These are phyloP conservation scores for Pyrus bretschneideri DNA, from an alignment of 306 rosid genomes.

Conservation along the genomic window DNA sequence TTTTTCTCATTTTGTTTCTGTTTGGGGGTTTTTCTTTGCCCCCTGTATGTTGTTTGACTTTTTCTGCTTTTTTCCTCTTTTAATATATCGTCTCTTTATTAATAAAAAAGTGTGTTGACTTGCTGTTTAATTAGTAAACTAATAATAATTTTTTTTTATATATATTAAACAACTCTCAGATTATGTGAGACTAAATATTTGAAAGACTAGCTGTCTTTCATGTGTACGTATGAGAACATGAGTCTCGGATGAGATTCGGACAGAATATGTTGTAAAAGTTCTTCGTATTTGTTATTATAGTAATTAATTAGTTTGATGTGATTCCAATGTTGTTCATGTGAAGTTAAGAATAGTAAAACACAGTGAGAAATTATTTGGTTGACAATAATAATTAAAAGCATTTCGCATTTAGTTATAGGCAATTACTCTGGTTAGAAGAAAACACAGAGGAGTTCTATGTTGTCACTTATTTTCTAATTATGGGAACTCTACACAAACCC, in stretches of 20 bases:
- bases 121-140: neutral
- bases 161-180: neutral
- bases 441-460: neutral
- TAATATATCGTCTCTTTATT: neutral
- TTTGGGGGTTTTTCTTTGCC: neutral
- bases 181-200: neutral
- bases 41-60: neutral
- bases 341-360: neutral
- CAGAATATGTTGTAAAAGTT: neutral
- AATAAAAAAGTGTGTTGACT: neutral
- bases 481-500: neutral
- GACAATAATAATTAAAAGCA: neutral
- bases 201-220: neutral
- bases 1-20: neutral
- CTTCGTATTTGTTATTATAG: neutral
- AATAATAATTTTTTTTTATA: too few species aligned
- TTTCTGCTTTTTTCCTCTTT: neutral
- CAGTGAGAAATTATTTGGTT: neutral
- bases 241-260: neutral
- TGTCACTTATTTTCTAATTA: neutral
- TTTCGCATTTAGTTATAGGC: neutral
- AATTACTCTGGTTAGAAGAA: neutral
- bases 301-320: neutral
- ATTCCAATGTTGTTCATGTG: neutral
- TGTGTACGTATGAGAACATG: neutral